Evolutionary conservation across 2,329 filamentous ascomycete species (phyloP).

Genomic region (Botrytis sinoallii): DNA sequence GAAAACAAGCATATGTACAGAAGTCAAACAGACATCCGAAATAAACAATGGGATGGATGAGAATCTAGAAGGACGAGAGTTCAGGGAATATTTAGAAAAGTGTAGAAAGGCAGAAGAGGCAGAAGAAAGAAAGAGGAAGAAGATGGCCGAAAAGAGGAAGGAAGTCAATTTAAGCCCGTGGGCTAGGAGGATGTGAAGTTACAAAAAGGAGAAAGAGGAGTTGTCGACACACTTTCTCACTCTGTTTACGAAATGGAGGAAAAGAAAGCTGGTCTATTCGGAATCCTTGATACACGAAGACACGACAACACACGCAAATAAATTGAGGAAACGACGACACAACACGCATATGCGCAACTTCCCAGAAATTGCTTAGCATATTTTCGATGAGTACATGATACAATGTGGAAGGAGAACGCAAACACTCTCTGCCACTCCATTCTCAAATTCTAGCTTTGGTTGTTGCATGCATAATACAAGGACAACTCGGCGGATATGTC

Average conservation of each 20-base stretch:
- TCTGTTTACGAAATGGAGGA: background rate
- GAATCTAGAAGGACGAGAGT: slow-evolving; percentile 7
- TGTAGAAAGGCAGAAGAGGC: slow-evolving; percentile 13
- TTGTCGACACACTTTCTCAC: background rate
- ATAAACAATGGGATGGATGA: background rate
- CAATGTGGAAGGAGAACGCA: background rate
- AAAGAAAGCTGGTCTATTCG: background rate
- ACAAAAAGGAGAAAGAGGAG: background rate
- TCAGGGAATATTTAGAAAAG: slow-evolving; percentile 18
- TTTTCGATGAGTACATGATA: background rate
- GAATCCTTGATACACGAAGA: background rate
- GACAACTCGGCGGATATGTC: background rate
- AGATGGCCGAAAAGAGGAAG: slow-evolving; percentile 42
- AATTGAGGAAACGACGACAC: background rate
- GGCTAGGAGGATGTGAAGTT: slow-evolving; percentile 18
- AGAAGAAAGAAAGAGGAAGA: slow-evolving; percentile 31
- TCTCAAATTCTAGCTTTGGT: background rate
- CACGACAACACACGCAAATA: background rate
- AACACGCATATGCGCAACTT: background rate
- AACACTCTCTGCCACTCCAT: background rate
- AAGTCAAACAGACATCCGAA: background rate
- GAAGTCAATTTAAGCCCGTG: slow-evolving; percentile 41
- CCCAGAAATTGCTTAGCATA: background rate
- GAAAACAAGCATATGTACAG: background rate
- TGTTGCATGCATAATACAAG: background rate